Conservation (phyloP, 495 filamentous ascomycete species). For the Talaromyces proteolyticus region DNA sequence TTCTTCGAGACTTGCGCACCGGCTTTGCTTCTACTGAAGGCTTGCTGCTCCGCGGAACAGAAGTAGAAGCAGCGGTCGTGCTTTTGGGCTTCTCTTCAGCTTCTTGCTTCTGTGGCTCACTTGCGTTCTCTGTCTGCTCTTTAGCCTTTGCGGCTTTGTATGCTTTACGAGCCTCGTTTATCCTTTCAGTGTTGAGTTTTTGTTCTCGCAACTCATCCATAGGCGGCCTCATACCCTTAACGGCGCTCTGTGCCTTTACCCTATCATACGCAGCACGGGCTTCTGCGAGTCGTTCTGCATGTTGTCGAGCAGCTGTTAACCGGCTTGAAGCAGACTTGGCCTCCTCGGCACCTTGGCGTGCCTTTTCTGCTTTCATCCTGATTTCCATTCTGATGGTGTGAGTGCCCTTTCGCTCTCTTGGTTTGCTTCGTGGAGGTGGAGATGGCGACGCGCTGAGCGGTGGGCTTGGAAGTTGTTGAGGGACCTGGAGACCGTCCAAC, state of each 20-base stretch:
- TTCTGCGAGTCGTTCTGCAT: conserved; percentile 5
- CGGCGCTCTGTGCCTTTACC: conserved; percentile 1
- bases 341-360: conserved; percentile 2
- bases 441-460: conserved; percentile 2
- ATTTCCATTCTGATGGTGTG: conserved; percentile 7
- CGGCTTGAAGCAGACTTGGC: conserved; percentile 3
- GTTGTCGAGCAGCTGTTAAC: conserved; percentile 4
- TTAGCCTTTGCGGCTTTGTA: conserved; percentile 6
- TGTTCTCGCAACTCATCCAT: conserved; percentile 1
- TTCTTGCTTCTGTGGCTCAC: not conserved
- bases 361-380: conserved; percentile 6
- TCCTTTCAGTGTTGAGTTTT: conserved; percentile 4
- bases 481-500: conserved; percentile 34
- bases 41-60: not conserved
- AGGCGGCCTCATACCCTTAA: not conserved
- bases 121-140: not conserved
- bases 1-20: not conserved
- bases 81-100: not conserved
- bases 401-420: not conserved
- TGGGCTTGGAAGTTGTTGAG: conserved; percentile 5
- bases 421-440: not conserved
- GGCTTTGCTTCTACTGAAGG: not conserved
- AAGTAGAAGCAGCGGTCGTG: not conserved
- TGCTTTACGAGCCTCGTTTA: conserved; percentile 5
- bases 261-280: conserved; percentile 7